Base-by-base conservation (phyloP, 805 yeast genomes). In the Groenewaldozyma tartarivorans region DNA sequence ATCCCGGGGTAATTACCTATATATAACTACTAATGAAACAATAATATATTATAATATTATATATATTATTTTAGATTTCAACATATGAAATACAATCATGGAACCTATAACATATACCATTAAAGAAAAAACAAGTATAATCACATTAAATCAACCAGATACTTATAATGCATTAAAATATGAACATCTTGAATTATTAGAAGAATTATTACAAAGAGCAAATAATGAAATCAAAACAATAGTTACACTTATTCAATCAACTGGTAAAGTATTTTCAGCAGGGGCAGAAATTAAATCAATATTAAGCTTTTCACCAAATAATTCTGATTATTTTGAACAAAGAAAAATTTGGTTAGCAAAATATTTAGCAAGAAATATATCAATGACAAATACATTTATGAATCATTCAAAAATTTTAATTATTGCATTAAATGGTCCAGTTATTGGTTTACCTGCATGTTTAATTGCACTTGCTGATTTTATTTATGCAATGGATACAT, bases 401-500 rank as follows among this genome's bases (percentile, higher is more conserved):
- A 72, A 76, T 52, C 95, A 86, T 60, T 61, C 69, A 6, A 86
- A 86, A 56, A 67, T 84, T 5, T 62, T 86, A 29, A 77, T 77
- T 20, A 74, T 75, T 34, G 88, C 86, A 3, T 66, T 86, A 43
- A 86, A 86, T 56, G 96, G 96, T 0, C 95, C 96, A 0, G 94
- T 77, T 4, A 72, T 86, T 44, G 96, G 96, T 0, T 68, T 86
- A 44, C 66, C 78, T 24, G 76, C 88, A 2, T 86, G 87, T 0
- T 58, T 86, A 39, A 78, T 84, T 9, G 73, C 80, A n/a, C 62
- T 81, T 40, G 76, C 82, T 60, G 96, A 86, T 60, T 67, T 86
- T 44, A 68, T 86, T 6, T 85, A 83, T 55, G 79, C 80, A 11
- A 72, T 69, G 49, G 64, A 69, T 30, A 70, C 74, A 38, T 72